A percentile compares a stretch with the other conserved stretches of the same genome.
These are phyloP conservation scores for Lavandula angustifolia DNA, from an alignment of 257 asterid genomes.

Conservation along the genomic window DNA sequence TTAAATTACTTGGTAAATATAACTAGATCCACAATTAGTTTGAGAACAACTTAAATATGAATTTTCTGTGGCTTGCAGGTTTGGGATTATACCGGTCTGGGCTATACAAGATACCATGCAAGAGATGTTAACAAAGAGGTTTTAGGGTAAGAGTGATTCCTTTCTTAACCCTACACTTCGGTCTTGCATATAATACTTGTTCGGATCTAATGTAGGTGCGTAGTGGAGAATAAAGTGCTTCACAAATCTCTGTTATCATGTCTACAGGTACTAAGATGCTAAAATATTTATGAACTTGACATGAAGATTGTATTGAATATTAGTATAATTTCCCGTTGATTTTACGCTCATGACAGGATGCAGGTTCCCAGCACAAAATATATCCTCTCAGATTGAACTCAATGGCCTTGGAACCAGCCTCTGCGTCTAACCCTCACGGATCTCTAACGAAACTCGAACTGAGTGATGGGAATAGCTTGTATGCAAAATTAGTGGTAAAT, in stretches of 20 bases:
- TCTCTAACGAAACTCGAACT: slow-evolving; percentile 71
- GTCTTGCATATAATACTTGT: slow-evolving; percentile 34
- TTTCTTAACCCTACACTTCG: slow-evolving; percentile 26
- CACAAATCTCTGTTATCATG: slow-evolving; percentile 70
- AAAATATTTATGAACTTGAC: slow-evolving; percentile 11
- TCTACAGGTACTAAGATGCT: slow-evolving; percentile 60
- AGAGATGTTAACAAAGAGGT: slow-evolving; percentile 71
- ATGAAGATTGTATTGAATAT: slow-evolving; percentile 8
- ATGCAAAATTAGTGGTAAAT: slow-evolving; percentile 86
- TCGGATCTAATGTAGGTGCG: slow-evolving; percentile 70
- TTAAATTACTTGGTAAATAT: slow-evolving; percentile 15
- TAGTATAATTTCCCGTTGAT: slow-evolving; percentile 7
- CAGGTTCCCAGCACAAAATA: slow-evolving; percentile 55
- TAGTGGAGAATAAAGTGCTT: slow-evolving; percentile 97
- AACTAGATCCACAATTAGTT: neutral
- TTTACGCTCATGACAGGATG: slow-evolving; percentile 49
- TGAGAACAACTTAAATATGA: slow-evolving; percentile 7
- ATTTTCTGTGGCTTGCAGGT: slow-evolving; percentile 51
- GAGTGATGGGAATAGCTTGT: slow-evolving; percentile 67
- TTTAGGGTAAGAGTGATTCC: slow-evolving; percentile 68
- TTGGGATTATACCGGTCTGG: slow-evolving; percentile 97
- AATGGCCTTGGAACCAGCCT: slow-evolving; percentile 48
- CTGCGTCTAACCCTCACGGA: slow-evolving; percentile 52
- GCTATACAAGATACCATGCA: slow-evolving; percentile 86
- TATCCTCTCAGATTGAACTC: slow-evolving; percentile 73